phyloP scores from a whole-genome alignment of 768 basidiomycete genomes.

The Mrakia frigida region DNA sequence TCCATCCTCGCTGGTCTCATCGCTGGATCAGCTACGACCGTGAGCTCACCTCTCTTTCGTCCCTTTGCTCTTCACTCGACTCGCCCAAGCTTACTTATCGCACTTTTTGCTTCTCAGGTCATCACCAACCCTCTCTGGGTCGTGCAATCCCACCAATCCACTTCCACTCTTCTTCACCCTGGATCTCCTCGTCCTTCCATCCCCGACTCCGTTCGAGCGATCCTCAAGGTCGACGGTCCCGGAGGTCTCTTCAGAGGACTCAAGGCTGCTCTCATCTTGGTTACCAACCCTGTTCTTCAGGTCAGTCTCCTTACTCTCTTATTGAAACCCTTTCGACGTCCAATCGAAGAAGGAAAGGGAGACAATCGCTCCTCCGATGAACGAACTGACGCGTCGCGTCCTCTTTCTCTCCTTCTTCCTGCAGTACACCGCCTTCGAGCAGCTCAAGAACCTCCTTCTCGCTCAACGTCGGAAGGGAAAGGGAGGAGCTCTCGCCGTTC shows the following conservation, averaged over 20 bases:
- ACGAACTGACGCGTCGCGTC: background rate
- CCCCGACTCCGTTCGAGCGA: conserved; percentile 61
- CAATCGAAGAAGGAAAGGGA: background rate
- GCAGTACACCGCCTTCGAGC: conserved; percentile 89
- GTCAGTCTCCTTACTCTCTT: conserved; percentile 34
- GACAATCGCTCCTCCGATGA: background rate
- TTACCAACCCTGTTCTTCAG: conserved; percentile 87
- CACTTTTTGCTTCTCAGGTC: conserved; percentile 39
- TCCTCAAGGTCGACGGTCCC: conserved; percentile 67
- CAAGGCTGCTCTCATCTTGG: conserved; percentile 85
- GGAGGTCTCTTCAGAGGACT: conserved; percentile 89
- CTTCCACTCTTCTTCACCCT: conserved; percentile 23
- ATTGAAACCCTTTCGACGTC: too few relatives aligned
- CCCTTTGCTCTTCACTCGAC: too few relatives aligned
- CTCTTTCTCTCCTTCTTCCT: background rate
- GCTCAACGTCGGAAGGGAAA: conserved; percentile 55
- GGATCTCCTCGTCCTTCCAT: conserved; percentile 50
- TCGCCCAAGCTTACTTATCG: too few relatives aligned
- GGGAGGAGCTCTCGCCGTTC: conserved; percentile 43
- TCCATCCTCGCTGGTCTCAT: conserved; percentile 82
- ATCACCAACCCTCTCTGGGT: conserved; percentile 96
- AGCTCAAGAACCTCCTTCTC: conserved; percentile 79
- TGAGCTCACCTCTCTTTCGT: too few relatives aligned
- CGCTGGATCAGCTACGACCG: conserved; percentile 84
- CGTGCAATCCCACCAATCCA: conserved; percentile 45